A percentile compares a stretch with the other conserved stretches of the same genome.
Conservation (phyloP, 352 stramenopile species). For the Pythium coloratum region DNA sequence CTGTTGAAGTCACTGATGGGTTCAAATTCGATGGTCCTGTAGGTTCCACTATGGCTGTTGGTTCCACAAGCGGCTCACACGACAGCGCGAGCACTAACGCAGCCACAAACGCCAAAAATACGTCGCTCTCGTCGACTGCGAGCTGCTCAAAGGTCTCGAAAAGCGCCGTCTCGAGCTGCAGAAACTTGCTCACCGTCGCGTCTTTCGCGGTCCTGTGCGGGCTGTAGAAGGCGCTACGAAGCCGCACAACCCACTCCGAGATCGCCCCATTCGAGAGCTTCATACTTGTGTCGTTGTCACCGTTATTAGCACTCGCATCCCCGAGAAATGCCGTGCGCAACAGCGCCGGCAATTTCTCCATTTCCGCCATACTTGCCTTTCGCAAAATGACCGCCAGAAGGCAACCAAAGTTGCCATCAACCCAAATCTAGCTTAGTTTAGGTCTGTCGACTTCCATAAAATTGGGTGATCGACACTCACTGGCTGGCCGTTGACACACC, state of each 20-base stretch:
- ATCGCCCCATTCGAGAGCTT: not conserved
- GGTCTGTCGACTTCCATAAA: not conserved
- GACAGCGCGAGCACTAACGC: constrained; percentile 38
- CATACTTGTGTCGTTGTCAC: not conserved
- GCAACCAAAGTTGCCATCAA: not conserved
- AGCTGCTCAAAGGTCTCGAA: constrained; percentile 27
- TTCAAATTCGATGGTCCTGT: not conserved
- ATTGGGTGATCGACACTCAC: not conserved
- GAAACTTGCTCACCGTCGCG: constrained; percentile 45
- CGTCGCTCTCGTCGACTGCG: not conserved
- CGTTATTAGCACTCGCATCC: not conserved
- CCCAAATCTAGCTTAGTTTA: not conserved
- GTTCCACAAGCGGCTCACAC: constrained; percentile 13
- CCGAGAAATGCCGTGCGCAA: constrained; percentile 7
- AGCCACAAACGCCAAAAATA: constrained; percentile 48
- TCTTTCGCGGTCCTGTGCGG: constrained; percentile 17
- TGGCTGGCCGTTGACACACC: not conserved
- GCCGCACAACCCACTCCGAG: constrained; percentile 19
- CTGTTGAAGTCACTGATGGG: not conserved
- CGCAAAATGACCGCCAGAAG: constrained; percentile 12
- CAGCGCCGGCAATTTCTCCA: constrained; percentile 5
- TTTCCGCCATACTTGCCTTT: constrained; percentile 6
- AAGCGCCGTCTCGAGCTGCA: constrained; percentile 43
- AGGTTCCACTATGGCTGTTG: not conserved
- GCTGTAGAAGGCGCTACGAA: constrained; percentile 30